Evolutionary conservation across 2,329 filamentous ascomycete species (phyloP).

Genomic region (Fusarium staphyleae): DNA sequence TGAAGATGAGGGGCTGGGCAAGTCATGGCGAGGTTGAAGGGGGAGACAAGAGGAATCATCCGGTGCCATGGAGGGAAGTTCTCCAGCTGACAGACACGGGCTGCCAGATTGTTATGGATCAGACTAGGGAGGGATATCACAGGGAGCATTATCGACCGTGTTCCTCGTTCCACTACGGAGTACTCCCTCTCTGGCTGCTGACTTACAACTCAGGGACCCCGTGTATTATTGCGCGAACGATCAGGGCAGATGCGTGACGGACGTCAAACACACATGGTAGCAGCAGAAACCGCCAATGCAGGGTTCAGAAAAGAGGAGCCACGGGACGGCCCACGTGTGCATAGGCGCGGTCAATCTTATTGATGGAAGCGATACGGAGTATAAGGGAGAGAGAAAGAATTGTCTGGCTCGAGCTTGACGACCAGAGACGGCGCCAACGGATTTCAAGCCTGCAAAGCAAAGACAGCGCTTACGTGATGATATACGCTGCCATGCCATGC

Average conservation of each 20-base stretch:
- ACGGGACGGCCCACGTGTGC: no score
- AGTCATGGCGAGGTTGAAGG: conserved; percentile 26
- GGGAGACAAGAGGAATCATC: conserved; percentile 34
- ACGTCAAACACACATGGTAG: not conserved
- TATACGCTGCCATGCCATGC: conserved; percentile 12
- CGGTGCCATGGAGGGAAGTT: conserved; percentile 12
- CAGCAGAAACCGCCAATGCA: conserved; percentile 1
- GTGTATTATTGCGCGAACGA: conserved; percentile 6
- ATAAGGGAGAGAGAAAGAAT: not conserved
- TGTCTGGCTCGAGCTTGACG: not conserved
- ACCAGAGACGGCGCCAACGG: not conserved
- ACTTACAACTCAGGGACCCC: not conserved
- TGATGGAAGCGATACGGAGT: not conserved
- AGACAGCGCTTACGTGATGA: not conserved
- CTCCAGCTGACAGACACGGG: conserved; percentile 14
- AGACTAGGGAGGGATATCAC: not conserved
- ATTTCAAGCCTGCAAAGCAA: not conserved
- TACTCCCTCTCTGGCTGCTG: not conserved
- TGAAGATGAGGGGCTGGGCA: conserved; percentile 18
- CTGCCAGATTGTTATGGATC: not conserved
- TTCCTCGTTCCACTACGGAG: not conserved
- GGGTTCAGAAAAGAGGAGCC: not conserved
- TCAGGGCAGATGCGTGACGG: conserved; percentile 2
- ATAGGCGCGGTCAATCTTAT: not conserved
- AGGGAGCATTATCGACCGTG: not conserved